Conservation (phyloP, 2,329 filamentous ascomycete genomes). For the Eutypa lata region DNA sequence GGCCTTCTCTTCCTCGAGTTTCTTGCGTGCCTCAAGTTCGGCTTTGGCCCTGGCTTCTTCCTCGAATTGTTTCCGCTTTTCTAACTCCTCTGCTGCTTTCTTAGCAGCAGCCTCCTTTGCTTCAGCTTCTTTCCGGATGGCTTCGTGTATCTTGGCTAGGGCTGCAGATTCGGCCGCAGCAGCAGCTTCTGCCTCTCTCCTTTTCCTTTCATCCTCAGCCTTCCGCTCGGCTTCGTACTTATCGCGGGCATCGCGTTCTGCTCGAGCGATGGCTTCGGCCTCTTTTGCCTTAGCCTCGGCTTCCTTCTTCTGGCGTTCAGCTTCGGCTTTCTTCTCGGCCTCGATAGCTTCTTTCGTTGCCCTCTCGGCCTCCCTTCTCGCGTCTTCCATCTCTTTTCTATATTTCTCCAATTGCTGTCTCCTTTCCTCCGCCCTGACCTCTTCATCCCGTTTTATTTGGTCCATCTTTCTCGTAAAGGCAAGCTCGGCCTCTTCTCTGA, state of each 20-base stretch:
- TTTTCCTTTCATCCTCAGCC: conserved; percentile 25
- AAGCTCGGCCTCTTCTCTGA: conserved; percentile 44
- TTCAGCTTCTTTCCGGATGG: conserved; percentile 42
- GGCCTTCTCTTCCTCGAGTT: conserved; percentile 31
- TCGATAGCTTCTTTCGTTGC: conserved; percentile 39
- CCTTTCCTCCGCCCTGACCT: conserved; percentile 30
- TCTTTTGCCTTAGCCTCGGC: conserved; percentile 31
- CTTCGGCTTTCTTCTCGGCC: conserved; percentile 34
- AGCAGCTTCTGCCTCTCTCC: conserved; percentile 28
- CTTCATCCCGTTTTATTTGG: conserved; percentile 34
- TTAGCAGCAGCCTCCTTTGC: conserved; percentile 35
- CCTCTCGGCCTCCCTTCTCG: conserved; percentile 43
- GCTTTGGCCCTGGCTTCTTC: conserved; percentile 37
- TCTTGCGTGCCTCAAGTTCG: conserved; percentile 40
- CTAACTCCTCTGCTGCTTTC: conserved; percentile 33
- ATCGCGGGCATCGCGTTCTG: conserved; percentile 31
- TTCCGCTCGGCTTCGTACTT: conserved; percentile 29
- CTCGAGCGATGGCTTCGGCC: conserved; percentile 30
- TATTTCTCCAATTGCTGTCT: conserved; percentile 42
- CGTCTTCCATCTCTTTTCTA: conserved; percentile 43
- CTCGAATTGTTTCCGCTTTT: conserved; percentile 44
- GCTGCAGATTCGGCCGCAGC: conserved; percentile 49
- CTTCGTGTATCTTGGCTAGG: conserved; percentile 35
- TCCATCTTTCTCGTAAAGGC: conserved; percentile 40
- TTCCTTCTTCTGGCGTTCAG: conserved; percentile 28